These are phyloP conservation scores for Cryphonectria nitschkei DNA, from an alignment of 2,329 filamentous ascomycete genomes.

Conservation along the genomic window DNA sequence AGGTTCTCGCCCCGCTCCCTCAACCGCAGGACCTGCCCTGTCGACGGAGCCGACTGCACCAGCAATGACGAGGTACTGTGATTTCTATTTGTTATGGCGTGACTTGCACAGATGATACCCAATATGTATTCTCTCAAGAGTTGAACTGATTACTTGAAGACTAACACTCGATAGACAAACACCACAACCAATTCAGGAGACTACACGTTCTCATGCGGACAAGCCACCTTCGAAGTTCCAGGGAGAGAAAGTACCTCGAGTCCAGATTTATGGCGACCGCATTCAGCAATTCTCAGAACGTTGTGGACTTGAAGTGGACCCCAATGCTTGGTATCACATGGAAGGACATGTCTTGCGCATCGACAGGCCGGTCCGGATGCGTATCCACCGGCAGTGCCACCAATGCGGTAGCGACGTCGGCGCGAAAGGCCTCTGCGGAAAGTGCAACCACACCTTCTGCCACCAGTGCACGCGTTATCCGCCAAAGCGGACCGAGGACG, in stretches of 20 bases:
- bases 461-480: slow-evolving; percentile 79
- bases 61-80: slow-evolving; percentile 20
- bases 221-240: slow-evolving; percentile 31
- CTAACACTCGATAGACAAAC: slow-evolving; percentile 20
- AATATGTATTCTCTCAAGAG: too few species aligned
- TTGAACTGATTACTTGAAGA: background rate
- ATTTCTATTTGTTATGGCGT: background rate
- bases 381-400: slow-evolving; percentile 80
- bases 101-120: background rate
- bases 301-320: slow-evolving; percentile 59
- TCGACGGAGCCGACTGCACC: slow-evolving; percentile 10
- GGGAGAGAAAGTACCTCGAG: slow-evolving; percentile 46
- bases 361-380: slow-evolving; percentile 78
- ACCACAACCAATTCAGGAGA: slow-evolving; percentile 20
- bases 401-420: slow-evolving; percentile 58
- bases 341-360: slow-evolving; percentile 64
- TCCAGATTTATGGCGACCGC: slow-evolving; percentile 59
- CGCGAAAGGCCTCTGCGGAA: slow-evolving; percentile 71
- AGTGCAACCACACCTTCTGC: slow-evolving; percentile 82
- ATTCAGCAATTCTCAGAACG: slow-evolving; percentile 58
- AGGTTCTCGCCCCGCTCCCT: background rate
- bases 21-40: background rate
- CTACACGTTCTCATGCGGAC: slow-evolving; percentile 29
- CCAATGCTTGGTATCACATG: slow-evolving; percentile 55
- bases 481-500: slow-evolving; percentile 62